Evolutionary conservation across 805 yeast genomes (phyloP).

Genomic region (Vanderwaltozyma polyspora): DNA sequence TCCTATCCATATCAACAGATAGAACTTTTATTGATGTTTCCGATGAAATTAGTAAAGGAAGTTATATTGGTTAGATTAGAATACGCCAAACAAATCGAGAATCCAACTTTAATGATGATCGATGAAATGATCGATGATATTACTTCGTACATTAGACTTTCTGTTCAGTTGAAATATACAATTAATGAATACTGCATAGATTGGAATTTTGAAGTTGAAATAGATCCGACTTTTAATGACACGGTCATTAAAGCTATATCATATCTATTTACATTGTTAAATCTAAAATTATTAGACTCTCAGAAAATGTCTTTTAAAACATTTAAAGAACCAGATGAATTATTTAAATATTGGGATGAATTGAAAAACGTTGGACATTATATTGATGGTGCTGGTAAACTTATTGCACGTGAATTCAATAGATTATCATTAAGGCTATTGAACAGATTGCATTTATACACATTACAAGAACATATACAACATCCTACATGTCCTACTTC

Average conservation of each 20-base stretch:
- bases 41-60: conserved; percentile 69
- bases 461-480: conserved; percentile 59
- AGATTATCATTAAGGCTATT: conserved; percentile 55
- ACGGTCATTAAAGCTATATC: conserved; percentile 63
- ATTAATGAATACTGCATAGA: conserved; percentile 46
- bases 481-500: conserved; percentile 37
- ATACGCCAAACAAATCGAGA: conserved; percentile 66
- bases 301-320: conserved; percentile 65
- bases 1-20: conserved; percentile 63
- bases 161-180: conserved; percentile 62
- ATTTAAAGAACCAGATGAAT: conserved; percentile 82
- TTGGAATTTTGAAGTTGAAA: conserved; percentile 60
- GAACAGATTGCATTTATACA: conserved; percentile 56
- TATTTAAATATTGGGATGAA: conserved; percentile 73
- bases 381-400: conserved; percentile 70
- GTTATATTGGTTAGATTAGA: conserved; percentile 60
- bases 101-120: conserved; percentile 90
- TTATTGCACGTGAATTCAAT: conserved; percentile 68
- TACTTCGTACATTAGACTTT: conserved; percentile 61
- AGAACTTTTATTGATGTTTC: conserved; percentile 58
- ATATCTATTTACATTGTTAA: conserved; percentile 58
- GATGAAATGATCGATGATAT: conserved; percentile 89
- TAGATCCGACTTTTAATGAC: conserved; percentile 54
- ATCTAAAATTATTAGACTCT: conserved; percentile 68
- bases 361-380: conserved; percentile 66